Evolutionary conservation across 2,329 filamentous ascomycete genomes (phyloP), one percentile per base, ranked within the genome.

Genomic region (Apiospora arundinis): DNA sequence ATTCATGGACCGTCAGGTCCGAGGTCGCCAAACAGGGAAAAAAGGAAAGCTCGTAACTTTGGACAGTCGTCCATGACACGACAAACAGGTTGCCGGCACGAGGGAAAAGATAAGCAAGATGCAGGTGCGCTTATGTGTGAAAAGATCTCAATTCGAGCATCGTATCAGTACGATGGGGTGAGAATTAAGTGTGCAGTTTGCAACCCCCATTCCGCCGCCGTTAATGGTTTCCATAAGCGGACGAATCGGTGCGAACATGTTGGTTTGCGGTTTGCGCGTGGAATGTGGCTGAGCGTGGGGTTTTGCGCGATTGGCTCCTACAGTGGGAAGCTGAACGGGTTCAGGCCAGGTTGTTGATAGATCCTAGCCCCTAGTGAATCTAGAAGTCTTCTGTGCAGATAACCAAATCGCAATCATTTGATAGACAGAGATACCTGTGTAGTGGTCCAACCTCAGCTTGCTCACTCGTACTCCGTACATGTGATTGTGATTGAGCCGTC

Each of bases 221-320:
- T 18, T 56, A 14, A 56, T 21, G 52, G 28, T 60, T 60, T 16
- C 9, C 56, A 40, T 21, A 40, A 63, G 56, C 56, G 32, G 56
- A 9, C 56, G 56, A 63, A 63, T 63, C 12, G 56, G 9, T 63
- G 56, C 21, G 21, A 40, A 21, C 28, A n/a, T 63, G n/a, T 40
- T 40, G 56, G n/a, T 40, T 12, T 40, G 56, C 56, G 32, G 56
- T 40, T 37, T 40, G 56, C 28, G 28, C 28, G 56, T 40, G 28
- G n/a, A 63, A 63, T 63, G 56, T 63, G 56, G 56, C 56, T 63
- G 56, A 63, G 56, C 56, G 56, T 63, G 56, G 56, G 56, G 56
- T 14, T 40, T 63, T 32, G 32, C 56, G 32, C 56, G 56, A 63
- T 63, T 63, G 56, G 28, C 28, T 63, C 18, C 18, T 63, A 63